Evolutionary conservation across 106 monocot genomes (phyloP), one percentile per base, ranked within the genome.

Genomic region (Phalaenopsis equestris): DNA sequence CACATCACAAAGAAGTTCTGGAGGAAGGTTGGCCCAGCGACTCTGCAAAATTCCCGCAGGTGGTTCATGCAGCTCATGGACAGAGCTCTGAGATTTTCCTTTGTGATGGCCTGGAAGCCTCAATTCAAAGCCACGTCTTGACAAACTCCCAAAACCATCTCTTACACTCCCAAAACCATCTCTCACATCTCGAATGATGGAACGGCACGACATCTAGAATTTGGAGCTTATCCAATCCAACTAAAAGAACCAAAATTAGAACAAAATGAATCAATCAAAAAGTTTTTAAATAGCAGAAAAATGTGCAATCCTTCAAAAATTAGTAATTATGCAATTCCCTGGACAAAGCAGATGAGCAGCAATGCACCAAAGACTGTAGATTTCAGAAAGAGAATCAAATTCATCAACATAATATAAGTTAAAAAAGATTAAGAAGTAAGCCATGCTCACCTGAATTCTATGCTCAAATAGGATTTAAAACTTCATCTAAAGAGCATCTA

Each of bases 1-100:
- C 55, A 86, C 86, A 56, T 86, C 86, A 10, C 79, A 75, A 15
- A 86, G 86, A 39, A 86, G 79, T 67, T 86, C 86, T n/a, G 86
- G 86, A 79, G 86, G 86, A 67, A 86, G 82, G 45, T 43, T 86
- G 41, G 82, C 86, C 86, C 82, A 86, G 45, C 79, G 78, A 64
- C 79, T 82, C 16, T 81, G 37, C 55, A 76, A 79, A 9, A 76
- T 67, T 12, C 79, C 76, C 38, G 75, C 18, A 19, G 38, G 52
- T 56, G 75, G 78, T 68, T 82, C 86, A 67, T 76, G 75, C 49
- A 86, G 38, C 37, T 86, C 85, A 75, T 85, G 85, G 46, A 85
- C 82, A 6, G 85, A 78, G 16, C 82, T 78, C 46, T 85, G 81
- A 73, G 85, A 85, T 79, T 85, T 85, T 17, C 85, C 85, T 16